phyloP scores from a whole-genome alignment of 2,329 filamentous ascomycete genomes.

The Trichoderma afroharzianum region DNA sequence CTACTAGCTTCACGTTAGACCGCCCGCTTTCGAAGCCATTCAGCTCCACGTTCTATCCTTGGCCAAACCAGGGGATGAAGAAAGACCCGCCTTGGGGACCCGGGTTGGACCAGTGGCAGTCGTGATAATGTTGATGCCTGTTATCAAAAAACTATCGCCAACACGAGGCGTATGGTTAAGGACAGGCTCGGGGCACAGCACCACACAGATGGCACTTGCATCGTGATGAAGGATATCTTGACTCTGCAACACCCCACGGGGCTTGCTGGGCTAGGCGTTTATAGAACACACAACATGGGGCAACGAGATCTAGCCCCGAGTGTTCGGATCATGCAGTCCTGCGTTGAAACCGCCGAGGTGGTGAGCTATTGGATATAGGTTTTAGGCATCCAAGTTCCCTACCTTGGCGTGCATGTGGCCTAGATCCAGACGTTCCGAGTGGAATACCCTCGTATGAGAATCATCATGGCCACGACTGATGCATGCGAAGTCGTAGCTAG shows the following conservation, averaged over 20 bases:
- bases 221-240: neutral
- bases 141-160: neutral
- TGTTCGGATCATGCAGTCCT: neutral
- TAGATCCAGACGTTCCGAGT: neutral
- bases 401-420: neutral
- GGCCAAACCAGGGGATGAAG: neutral
- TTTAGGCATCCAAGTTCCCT: conserved; percentile 13
- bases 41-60: conserved; percentile 11
- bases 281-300: neutral
- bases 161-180: neutral
- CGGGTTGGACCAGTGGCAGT: conserved; percentile 8
- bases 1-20: neutral
- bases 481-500: neutral
- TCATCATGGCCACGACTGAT: neutral
- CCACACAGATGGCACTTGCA: neutral
- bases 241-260: neutral
- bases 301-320: conserved; percentile 1
- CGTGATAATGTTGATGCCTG: conserved; percentile 15
- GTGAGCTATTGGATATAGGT: conserved; percentile 1
- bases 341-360: neutral
- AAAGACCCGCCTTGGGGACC: conserved; percentile 1
- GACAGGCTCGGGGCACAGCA: neutral
- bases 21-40: neutral
- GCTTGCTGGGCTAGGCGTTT: neutral
- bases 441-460: neutral